phyloP scores from a whole-genome alignment of 371 early-diverging fungal genomes.

The Zopfochytrium polystomum region DNA sequence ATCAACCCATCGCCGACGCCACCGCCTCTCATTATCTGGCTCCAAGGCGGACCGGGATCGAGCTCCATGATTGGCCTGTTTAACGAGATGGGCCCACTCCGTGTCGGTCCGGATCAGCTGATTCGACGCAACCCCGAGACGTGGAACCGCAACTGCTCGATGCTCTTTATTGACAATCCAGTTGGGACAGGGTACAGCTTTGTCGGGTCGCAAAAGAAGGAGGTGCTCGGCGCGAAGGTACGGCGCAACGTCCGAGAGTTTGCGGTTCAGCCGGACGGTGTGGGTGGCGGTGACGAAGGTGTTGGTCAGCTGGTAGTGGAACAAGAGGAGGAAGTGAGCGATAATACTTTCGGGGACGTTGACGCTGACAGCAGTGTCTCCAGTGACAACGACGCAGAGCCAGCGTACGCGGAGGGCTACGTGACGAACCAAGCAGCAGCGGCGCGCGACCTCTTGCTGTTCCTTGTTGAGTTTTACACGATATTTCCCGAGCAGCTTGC shows the following conservation, averaged over 20 bases:
- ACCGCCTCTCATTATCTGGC: constrained; percentile 53
- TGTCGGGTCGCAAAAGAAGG: constrained; percentile 64
- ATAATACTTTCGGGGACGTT: too few relatives aligned
- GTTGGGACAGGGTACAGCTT: too few relatives aligned
- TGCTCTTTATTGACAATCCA: constrained; percentile 67
- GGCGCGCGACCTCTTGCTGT: constrained; percentile 45
- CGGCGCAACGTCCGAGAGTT: too few relatives aligned
- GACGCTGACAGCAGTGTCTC: constrained; percentile 1
- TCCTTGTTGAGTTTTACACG: constrained; percentile 51
- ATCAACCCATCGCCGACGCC: constrained; percentile 6
- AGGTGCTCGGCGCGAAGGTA: too few relatives aligned
- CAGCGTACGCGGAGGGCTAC: constrained; percentile 45
- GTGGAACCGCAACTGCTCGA: constrained; percentile 52
- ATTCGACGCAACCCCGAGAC: constrained; percentile 11
- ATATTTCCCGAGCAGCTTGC: constrained; percentile 46
- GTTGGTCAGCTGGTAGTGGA: background rate
- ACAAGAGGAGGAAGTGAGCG: background rate
- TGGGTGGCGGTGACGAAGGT: background rate
- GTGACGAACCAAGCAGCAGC: constrained; percentile 50
- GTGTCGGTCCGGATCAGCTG: constrained; percentile 13
- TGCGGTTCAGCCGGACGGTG: background rate
- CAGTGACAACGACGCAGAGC: constrained; percentile 16
- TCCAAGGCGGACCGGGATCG: constrained; percentile 69
- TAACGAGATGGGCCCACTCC: constrained; percentile 53
- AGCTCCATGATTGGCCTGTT: constrained; percentile 63